Evolutionary conservation across 2,329 filamentous ascomycete genomes (phyloP).

Genomic region (Pseudogymnoascus sp.): DNA sequence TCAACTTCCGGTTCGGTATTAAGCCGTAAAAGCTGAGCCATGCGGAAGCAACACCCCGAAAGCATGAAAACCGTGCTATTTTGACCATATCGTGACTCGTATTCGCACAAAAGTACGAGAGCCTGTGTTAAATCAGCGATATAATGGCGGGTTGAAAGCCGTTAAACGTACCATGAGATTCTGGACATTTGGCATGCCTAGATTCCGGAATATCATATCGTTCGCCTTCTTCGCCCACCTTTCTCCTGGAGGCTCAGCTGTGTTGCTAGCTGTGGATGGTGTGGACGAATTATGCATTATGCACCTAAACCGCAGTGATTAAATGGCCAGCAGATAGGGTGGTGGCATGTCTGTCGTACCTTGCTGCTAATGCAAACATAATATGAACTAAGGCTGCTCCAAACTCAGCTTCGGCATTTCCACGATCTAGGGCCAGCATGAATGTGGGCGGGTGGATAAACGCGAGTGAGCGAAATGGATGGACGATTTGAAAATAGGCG

Average conservation of each 20-base stretch:
- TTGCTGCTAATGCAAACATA: slow-evolving; percentile 7
- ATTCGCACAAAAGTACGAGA: background rate
- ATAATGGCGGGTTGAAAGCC: background rate
- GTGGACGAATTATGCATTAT: background rate
- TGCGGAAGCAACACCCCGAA: background rate
- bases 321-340: background rate
- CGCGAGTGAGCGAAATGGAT: slow-evolving; percentile 10
- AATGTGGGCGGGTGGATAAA: slow-evolving; percentile 15
- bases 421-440: slow-evolving; percentile 12
- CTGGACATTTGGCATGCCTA: background rate
- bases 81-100: background rate
- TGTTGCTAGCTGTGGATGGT: background rate
- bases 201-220: background rate
- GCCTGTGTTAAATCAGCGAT: background rate
- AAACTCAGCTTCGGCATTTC: background rate
- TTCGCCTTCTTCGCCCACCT: background rate
- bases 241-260: background rate
- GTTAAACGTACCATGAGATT: background rate
- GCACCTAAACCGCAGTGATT: background rate
- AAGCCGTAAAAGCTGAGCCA: slow-evolving; percentile 10
- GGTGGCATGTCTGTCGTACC: background rate
- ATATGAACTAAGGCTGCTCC: slow-evolving; percentile 1
- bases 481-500: slow-evolving; percentile 7
- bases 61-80: background rate
- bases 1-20: background rate